Percentiles rank a stretch among this genome's conserved stretches.
Conservation (phyloP, 805 yeast genomes). For the Candida stauntonica region DNA sequence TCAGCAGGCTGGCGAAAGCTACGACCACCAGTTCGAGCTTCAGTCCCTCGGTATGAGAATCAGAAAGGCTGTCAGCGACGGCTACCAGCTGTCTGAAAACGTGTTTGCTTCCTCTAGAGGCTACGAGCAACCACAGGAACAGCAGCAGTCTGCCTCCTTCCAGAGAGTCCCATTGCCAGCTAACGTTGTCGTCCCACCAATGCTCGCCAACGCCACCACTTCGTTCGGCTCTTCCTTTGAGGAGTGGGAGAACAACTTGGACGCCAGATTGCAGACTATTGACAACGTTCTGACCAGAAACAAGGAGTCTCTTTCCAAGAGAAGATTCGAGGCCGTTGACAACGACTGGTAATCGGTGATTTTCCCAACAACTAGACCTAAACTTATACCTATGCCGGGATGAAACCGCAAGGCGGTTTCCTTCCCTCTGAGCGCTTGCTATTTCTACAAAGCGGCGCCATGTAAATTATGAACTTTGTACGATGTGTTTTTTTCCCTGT, state of each 20-base stretch:
- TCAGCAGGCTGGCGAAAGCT: conserved; percentile 27
- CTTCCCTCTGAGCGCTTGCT: background rate
- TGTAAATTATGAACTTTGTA: background rate
- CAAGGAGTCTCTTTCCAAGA: conserved; percentile 20
- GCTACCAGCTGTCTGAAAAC: conserved; percentile 37
- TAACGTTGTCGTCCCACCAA: conserved; percentile 30
- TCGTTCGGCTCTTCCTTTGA: conserved; percentile 34
- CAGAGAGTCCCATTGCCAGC: conserved; percentile 34
- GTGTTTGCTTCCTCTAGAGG: conserved; percentile 10
- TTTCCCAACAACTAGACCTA: background rate
- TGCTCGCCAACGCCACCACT: conserved; percentile 32
- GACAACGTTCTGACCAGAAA: conserved; percentile 25
- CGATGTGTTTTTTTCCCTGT: background rate
- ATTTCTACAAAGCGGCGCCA: too few species aligned
- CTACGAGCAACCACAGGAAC: conserved; percentile 18
- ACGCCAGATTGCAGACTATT: conserved; percentile 31
- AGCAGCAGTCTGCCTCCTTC: conserved; percentile 24
- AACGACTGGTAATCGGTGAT: conserved; percentile 22
- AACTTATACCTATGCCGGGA: background rate
- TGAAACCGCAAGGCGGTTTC: background rate
- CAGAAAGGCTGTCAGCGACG: conserved; percentile 61
- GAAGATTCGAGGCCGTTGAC: conserved; percentile 26
- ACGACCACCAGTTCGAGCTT: conserved; percentile 35
- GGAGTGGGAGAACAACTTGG: conserved; percentile 37
- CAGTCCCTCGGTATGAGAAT: conserved; percentile 68